Evolutionary conservation across 768 basidiomycete genomes (phyloP).

Genomic region (Fomitopsis pulvina): DNA sequence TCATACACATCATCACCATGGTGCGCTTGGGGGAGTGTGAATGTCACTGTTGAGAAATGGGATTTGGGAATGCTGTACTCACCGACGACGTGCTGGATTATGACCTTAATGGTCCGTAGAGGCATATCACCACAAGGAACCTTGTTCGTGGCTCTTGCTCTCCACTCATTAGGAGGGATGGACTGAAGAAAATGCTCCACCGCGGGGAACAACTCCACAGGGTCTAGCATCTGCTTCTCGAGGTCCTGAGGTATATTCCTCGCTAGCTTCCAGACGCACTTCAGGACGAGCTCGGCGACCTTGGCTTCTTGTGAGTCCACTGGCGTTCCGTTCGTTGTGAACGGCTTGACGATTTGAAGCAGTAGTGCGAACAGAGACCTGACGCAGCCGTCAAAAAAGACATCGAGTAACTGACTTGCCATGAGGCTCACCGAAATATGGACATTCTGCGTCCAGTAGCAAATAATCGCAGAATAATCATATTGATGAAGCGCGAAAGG

Average conservation of each 20-base stretch:
- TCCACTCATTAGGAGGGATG: slow-evolving; percentile 94
- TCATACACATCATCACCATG: slow-evolving; percentile 90
- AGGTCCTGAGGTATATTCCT: slow-evolving; percentile 92
- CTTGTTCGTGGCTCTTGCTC: slow-evolving; percentile 82
- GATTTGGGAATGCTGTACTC: slow-evolving; percentile 28
- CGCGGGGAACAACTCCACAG: slow-evolving; percentile 83
- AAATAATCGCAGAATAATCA: slow-evolving; percentile 93
- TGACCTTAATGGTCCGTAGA: slow-evolving; percentile 93
- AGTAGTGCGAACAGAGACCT: slow-evolving; percentile 80
- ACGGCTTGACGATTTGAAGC: slow-evolving; percentile 77
- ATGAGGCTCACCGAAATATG: slow-evolving; percentile 71
- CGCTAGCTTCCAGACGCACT: slow-evolving; percentile 98
- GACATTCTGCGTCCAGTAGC: slow-evolving; percentile 86
- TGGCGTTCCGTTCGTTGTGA: slow-evolving; percentile 66
- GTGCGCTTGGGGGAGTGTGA: slow-evolving; percentile 42
- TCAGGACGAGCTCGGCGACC: slow-evolving; percentile 87
- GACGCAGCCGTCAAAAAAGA: not conserved
- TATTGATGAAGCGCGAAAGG: slow-evolving; percentile 93
- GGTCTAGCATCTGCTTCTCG: slow-evolving; percentile 69
- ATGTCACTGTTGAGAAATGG: not conserved
- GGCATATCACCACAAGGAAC: slow-evolving; percentile 98
- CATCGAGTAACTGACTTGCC: not conserved
- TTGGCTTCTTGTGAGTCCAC: slow-evolving; percentile 77
- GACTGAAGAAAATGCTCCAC: slow-evolving; percentile 93
- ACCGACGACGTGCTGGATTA: slow-evolving; percentile 97